phyloP scores from a whole-genome alignment of 1,139 yeast species.

The Blastobotrys arbuscula region DNA sequence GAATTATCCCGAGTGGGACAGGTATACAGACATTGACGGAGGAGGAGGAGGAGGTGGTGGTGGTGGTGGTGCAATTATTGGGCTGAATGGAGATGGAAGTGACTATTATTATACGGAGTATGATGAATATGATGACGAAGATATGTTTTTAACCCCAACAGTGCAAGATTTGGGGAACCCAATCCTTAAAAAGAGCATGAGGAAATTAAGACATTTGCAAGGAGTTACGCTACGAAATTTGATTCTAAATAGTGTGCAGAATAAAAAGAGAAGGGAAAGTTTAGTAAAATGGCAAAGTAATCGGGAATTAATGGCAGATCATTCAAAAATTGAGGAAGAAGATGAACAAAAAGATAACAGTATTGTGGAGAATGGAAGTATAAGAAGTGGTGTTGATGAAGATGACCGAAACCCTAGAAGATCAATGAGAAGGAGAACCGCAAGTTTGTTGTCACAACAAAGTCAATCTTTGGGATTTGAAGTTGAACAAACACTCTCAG shows the following conservation, averaged over 20 bases:
- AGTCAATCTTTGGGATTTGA: slow-evolving; percentile 9
- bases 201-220: slow-evolving; percentile 24
- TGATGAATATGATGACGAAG: slow-evolving; percentile 12
- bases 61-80: neutral
- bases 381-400: neutral
- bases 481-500: slow-evolving; percentile 26
- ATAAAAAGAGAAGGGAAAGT: slow-evolving; percentile 12
- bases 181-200: slow-evolving; percentile 18
- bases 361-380: neutral
- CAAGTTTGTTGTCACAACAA: slow-evolving; percentile 7
- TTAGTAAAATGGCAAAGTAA: slow-evolving; percentile 12
- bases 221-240: slow-evolving; percentile 22
- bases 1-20: neutral
- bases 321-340: neutral
- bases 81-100: neutral
- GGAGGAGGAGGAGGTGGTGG: neutral
- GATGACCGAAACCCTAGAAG: neutral
- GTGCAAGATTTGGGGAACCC: slow-evolving; percentile 12
- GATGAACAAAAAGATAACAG: neutral
- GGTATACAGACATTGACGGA: neutral
- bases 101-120: slow-evolving; percentile 12
- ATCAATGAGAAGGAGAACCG: neutral
- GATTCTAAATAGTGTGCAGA: slow-evolving; percentile 8
- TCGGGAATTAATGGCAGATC: neutral
- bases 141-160: slow-evolving; percentile 1